phyloP scores from a whole-genome alignment of 2,329 filamentous ascomycete genomes.

The Coleophoma cylindrospora region DNA sequence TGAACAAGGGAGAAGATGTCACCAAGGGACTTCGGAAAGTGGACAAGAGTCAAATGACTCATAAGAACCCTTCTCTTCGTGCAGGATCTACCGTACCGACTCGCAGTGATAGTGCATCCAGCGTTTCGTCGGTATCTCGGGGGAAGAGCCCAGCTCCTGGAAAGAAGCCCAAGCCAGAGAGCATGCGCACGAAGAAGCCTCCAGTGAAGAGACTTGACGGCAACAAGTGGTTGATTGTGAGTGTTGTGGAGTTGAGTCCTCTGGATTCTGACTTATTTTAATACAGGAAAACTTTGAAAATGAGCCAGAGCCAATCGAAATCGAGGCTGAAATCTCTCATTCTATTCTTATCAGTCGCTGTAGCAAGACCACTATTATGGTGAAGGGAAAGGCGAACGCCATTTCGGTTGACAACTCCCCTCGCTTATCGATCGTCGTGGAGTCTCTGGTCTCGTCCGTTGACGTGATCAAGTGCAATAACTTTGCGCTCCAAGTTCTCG shows the following conservation, averaged over 20 bases:
- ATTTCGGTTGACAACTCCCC: conserved; percentile 89
- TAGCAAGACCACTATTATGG: conserved; percentile 82
- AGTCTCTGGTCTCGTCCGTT: conserved; percentile 83
- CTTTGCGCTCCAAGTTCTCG: conserved; percentile 90
- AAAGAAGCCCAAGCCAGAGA: conserved; percentile 83
- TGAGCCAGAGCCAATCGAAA: conserved; percentile 65
- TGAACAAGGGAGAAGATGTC: conserved; percentile 86
- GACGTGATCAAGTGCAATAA: conserved; percentile 95
- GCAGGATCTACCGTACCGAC: conserved; percentile 65
- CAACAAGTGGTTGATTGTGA: conserved; percentile 88
- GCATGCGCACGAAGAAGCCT: conserved; percentile 79
- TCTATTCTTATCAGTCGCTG: conserved; percentile 90
- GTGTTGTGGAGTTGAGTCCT: conserved; percentile 20
- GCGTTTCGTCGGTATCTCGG: conserved; percentile 44
- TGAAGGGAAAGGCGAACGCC: conserved; percentile 94
- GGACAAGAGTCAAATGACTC: conserved; percentile 93
- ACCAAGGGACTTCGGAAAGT: conserved; percentile 90
- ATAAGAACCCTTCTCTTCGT: conserved; percentile 90
- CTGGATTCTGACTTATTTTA: conserved; percentile 5
- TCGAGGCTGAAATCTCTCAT: conserved; percentile 77
- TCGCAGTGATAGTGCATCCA: conserved; percentile 45
- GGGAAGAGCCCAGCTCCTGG: conserved; percentile 84
- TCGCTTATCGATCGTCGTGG: conserved; percentile 79
- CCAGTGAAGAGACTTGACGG: conserved; percentile 74
- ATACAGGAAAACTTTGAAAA: conserved; percentile 87